A percentile compares a stretch with the other conserved stretches of the same genome.
phyloP scores from a whole-genome alignment of 164 flowering plant species.

The Aristolochia fimbriata region DNA sequence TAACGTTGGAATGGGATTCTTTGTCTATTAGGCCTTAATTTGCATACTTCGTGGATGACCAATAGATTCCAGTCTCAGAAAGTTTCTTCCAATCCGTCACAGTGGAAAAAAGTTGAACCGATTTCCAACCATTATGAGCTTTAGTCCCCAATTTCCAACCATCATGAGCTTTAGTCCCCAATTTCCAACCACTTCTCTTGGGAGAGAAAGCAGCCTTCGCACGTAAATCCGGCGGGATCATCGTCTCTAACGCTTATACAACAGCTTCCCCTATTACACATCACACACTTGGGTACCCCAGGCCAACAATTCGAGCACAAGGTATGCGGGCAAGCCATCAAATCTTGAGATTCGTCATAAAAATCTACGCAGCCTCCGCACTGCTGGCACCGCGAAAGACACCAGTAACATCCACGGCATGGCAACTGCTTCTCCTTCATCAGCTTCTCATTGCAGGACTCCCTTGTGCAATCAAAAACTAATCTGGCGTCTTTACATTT shows the following conservation, averaged over 20 bases:
- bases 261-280: conserved; percentile 68
- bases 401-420: conserved; percentile 54
- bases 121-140: too few species aligned
- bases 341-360: conserved; percentile 32
- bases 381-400: conserved; percentile 63
- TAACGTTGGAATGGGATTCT: too few species aligned
- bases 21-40: too few species aligned
- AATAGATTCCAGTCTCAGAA: too few species aligned
- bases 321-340: conserved; percentile 35
- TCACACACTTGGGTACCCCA: conserved; percentile 52
- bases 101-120: too few species aligned
- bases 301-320: conserved; percentile 70
- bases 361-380: conserved; percentile 52
- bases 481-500: conserved; percentile 40
- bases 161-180: background rate
- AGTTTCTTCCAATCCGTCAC: too few species aligned
- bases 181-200: background rate
- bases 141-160: background rate
- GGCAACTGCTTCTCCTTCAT: background rate
- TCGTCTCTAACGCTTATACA: conserved; percentile 15
- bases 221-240: conserved; percentile 30
- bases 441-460: conserved; percentile 30
- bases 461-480: conserved; percentile 61
- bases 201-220: conserved; percentile 24
- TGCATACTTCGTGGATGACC: too few species aligned